Conservation (phyloP, 371 early-diverging fungal species). For the Mucor piriformis region DNA sequence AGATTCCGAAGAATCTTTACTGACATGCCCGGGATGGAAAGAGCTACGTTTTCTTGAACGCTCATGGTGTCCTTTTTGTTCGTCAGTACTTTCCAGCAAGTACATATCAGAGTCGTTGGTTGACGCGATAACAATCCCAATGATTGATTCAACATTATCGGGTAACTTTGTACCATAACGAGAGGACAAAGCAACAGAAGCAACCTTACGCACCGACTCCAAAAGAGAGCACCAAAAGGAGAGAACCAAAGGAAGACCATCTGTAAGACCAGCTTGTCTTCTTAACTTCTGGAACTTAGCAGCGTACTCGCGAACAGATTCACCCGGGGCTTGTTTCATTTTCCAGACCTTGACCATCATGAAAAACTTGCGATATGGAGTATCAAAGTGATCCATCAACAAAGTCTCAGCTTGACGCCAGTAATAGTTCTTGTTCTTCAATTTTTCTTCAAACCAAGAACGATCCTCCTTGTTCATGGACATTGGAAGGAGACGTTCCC, state of each 20-base stretch:
- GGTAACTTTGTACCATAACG: not conserved
- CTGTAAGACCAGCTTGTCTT: not conserved
- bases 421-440: not conserved
- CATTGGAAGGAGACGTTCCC: constrained; percentile 9
- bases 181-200: not conserved
- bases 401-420: not conserved
- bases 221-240: not conserved
- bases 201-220: not conserved
- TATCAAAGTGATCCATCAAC: constrained; percentile 5
- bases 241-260: not conserved
- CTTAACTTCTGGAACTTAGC: not conserved
- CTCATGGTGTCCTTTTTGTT: no score
- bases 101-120: no score
- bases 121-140: no score
- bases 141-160: no score
- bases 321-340: not conserved
- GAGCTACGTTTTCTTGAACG: no score
- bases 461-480: not conserved
- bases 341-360: not conserved
- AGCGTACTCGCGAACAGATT: not conserved
- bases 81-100: no score
- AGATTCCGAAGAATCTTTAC: no score
- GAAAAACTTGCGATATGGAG: constrained; percentile 6
- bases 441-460: constrained; percentile 8
- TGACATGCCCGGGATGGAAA: no score